These are phyloP conservation scores for Lichina pygmaea DNA, from an alignment of 495 filamentous ascomycete species.

Conservation along the genomic window DNA sequence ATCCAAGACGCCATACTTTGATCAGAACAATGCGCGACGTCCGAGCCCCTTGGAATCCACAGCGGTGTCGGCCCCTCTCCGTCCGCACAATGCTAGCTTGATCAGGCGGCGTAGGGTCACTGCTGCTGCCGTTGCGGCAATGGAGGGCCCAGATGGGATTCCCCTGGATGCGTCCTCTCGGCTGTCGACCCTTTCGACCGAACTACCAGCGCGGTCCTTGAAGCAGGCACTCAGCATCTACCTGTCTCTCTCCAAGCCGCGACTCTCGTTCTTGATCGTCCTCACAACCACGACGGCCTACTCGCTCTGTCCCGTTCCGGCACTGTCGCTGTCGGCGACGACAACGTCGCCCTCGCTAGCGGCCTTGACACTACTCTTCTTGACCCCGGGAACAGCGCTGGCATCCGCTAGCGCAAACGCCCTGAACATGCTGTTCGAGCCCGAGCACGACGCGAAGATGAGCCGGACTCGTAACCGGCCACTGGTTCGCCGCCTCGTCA, in stretches of 20 bases:
- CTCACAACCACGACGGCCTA: conserved; percentile 82
- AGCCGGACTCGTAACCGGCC: conserved; percentile 70
- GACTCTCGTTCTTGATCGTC: conserved; percentile 73
- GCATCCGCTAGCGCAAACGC: conserved; percentile 72
- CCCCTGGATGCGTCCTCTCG: conserved; percentile 66
- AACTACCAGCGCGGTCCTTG: conserved; percentile 37
- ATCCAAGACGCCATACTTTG: no score
- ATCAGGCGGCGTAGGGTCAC: no score
- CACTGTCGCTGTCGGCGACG: conserved; percentile 40
- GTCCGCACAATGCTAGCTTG: no score
- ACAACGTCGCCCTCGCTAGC: conserved; percentile 60
- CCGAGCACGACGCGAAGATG: conserved; percentile 75
- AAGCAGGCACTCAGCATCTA: conserved; percentile 57
- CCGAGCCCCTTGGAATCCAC: no score
- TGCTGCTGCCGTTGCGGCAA: background rate
- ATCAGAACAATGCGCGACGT: no score
- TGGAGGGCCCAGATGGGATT: conserved; percentile 12
- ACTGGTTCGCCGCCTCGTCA: conserved; percentile 59
- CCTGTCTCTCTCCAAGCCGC: conserved; percentile 81
- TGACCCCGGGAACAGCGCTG: conserved; percentile 70
- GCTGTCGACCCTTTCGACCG: conserved; percentile 43
- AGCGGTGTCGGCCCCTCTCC: no score
- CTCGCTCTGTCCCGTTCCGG: conserved; percentile 69
- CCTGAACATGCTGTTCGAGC: conserved; percentile 92
- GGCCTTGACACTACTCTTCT: conserved; percentile 71